Conservation (phyloP, 1,284 basidiomycete species). For the Moesziomyces sp. region DNA sequence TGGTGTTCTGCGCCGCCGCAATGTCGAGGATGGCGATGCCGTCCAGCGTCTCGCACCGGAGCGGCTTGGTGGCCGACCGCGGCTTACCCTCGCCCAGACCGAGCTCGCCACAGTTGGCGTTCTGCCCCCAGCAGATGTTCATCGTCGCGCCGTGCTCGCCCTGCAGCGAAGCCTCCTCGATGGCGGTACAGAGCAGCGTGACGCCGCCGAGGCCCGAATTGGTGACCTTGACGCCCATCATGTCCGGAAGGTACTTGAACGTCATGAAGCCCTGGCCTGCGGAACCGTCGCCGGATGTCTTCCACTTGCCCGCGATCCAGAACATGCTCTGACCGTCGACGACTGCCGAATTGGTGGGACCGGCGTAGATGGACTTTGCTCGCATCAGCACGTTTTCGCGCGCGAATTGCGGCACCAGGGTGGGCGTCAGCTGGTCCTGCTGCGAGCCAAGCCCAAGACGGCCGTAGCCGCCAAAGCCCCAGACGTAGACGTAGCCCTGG, state of each 20-base stretch:
- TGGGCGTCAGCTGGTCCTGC: constrained; percentile 73
- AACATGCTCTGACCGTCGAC: constrained; percentile 85
- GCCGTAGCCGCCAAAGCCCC: constrained; percentile 68
- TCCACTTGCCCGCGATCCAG: constrained; percentile 78
- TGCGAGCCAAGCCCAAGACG: constrained; percentile 77
- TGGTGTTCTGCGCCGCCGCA: constrained; percentile 85
- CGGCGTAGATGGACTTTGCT: constrained; percentile 78
- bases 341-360: constrained; percentile 83
- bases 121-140: constrained; percentile 88
- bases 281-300: constrained; percentile 87
- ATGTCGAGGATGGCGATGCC: constrained; percentile 83
- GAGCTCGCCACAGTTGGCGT: constrained; percentile 78
- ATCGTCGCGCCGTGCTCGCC: constrained; percentile 75
- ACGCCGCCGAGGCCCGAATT: constrained; percentile 82
- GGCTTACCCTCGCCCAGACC: constrained; percentile 82
- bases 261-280: constrained; percentile 49
- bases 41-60: constrained; percentile 76
- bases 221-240: constrained; percentile 60
- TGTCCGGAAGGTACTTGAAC: constrained; percentile 59
- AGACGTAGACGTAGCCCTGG: constrained; percentile 83
- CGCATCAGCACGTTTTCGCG: constrained; percentile 74
- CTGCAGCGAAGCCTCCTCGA: constrained; percentile 70
- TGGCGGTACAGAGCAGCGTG: constrained; percentile 83
- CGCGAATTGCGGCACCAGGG: constrained; percentile 61
- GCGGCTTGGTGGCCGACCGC: constrained; percentile 88